These are phyloP conservation scores for Solanum hybrid DNA, from an alignment of 305 asterid genomes.

Conservation along the genomic window DNA sequence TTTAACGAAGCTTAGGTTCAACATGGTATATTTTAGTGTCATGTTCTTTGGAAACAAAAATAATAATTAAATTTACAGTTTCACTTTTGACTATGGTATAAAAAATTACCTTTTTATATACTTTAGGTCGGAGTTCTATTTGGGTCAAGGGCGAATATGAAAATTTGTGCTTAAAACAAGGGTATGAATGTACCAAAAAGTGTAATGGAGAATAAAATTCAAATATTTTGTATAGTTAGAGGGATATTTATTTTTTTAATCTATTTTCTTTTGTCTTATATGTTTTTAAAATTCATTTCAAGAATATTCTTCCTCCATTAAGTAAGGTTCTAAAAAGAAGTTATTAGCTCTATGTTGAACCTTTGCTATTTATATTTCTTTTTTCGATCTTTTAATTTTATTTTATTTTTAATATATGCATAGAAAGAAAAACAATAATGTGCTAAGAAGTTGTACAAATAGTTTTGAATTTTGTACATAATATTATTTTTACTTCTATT, in stretches of 20 bases:
- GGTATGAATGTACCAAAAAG: background rate
- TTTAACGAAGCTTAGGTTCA: background rate
- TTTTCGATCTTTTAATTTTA: background rate
- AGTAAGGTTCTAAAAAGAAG: background rate
- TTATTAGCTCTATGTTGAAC: background rate
- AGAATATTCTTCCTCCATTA: background rate
- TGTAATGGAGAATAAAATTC: background rate
- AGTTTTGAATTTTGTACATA: background rate
- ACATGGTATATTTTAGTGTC: background rate
- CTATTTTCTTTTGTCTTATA: background rate
- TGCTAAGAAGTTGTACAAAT: background rate
- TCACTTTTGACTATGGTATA: background rate
- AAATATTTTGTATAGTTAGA: background rate
- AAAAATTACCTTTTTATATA: background rate
- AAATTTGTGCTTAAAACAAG: background rate
- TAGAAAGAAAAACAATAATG: slow-evolving; percentile 1
- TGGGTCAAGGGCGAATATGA: no score
- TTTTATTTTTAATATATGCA: background rate
- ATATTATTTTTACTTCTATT: background rate
- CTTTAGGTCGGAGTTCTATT: background rate
- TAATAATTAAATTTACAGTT: background rate
- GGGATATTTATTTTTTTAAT: background rate
- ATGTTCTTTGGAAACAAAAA: background rate
- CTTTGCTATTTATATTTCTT: background rate
- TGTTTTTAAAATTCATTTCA: background rate